Base-by-base conservation (phyloP, 1,284 basidiomycete species). In the Trichosporon sp. region DNA sequence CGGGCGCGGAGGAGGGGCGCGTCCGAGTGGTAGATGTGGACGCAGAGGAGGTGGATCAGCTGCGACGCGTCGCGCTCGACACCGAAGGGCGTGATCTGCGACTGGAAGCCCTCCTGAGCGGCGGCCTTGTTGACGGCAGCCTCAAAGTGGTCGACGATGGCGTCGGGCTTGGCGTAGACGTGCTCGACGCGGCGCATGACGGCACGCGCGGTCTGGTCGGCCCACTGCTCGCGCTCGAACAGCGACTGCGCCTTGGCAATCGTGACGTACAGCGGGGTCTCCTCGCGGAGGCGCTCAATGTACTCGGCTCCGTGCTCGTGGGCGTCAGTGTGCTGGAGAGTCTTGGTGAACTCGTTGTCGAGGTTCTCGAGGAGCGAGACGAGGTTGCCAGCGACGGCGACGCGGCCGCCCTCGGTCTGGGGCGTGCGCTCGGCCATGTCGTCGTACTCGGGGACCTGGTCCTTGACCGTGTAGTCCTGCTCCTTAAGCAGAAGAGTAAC, bases 301-400 rank as follows among this genome's bases (percentile, higher is more conserved):
- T 99, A 99, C 84, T 99, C 97, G 66, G 93, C 93, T 4, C 97
- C 94, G 69, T 77, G 81, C 75, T 83, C 82, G 83, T 99, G 97
- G 14, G 97, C 96, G 81, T 99, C 97, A 76, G 98, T 96, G 83
- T 98, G 94, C 88, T 99, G 97, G 68, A 99, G 86, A 79, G 94
- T 96, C 84, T 93, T 94, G 67, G 94, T 98, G 85, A 99, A 99
- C 85, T 99, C 97, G 79, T 99, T 97, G 83, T 99, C 97, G 68
- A 99, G 86, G 71, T 96, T 91, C 84, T 99, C 97, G 66, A 99
- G 89, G 78, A 98, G 93, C 80, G 92, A 93, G 84, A 96, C 94
- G 80, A 98, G 89, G 80, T 92, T 95, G 61, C 95, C 95, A 68
- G 94, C 90, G 72, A 98, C 91, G 70, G 78, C 78, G 54, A 83